Base-by-base conservation (phyloP, 2,329 filamentous ascomycete genomes). In the Paraphoma sp. region DNA sequence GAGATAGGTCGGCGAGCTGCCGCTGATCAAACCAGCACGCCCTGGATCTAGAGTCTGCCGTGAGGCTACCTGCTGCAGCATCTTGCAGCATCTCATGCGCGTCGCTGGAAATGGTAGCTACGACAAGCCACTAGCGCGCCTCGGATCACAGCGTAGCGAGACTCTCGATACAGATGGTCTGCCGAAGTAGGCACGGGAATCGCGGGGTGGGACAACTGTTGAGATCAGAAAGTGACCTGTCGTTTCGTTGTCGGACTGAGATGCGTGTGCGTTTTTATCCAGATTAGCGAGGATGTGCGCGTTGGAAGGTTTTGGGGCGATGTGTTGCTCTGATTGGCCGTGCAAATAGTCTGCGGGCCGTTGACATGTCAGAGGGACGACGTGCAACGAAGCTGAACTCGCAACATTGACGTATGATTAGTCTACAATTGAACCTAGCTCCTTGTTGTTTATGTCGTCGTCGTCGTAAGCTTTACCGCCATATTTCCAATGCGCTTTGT, bases 31-130 rank as follows among this genome's bases (percentile, higher is more conserved):
- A 28, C 36, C 9, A 12, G 38, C 11, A 18, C 16, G 44, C 44
- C 46, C 36, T 29, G 50, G 43, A 52, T 53, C 23, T 43, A 23
- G 38, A 48, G 31, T 16, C 16, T 16, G 43, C 16, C 44, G 45
- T 53, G 51, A 46, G 51, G 51, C 51, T 48, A 42, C 42, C 41
- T 11, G 49, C 30, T 17, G 43, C 42, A 38, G 51, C 45, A 48
- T 38, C 44, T 23, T 53, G 54, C 54, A 41, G 53, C 36, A 56
- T 48, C 54, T 33, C 31, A 50, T 57, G 54, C 54, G 47, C 6
- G 45, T 44, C 45, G 49, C 54, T 33, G 16, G 23, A 45, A 16
- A 11, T 4, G 40, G 49, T 41, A 54, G 44, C 28, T 38, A 42
- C 47, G 38, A 42, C 51, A 48, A 45, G 48, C 38, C 40, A 16